Base-by-base conservation (phyloP, 768 basidiomycete genomes). In the Boletales sp. region DNA sequence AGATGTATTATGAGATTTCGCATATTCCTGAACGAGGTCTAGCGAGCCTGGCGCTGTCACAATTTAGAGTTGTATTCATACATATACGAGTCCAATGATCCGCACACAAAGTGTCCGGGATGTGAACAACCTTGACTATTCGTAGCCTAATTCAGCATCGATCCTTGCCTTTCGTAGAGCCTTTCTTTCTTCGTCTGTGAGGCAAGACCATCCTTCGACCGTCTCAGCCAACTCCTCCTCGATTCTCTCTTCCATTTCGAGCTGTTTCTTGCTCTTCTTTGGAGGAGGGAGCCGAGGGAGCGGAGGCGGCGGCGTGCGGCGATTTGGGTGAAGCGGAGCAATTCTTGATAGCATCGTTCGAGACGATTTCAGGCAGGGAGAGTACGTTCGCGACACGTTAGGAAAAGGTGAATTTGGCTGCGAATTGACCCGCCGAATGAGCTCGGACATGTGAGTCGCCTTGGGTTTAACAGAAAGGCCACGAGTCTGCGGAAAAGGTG, bases 231-330 rank as follows among this genome's bases (percentile, higher is more conserved):
- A 67, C 68, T 91, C 87, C 64, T 87, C 81, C 62, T 90, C 87
- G 78, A 89, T 89, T 59, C 76, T 78, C 64, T 90, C 88, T 67
- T 90, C 88, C 60, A 79, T 68, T 59, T 83, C 79, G 19, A 86
- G 67, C 67, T 87, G 81, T 64, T 90, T 90, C 74, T 89, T 89
- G 45, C 81, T 83, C 73, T 90, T 90, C 70, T 83, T 87, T 54
- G 76, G 80, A 40, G 83, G 82, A 5, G 86, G 86, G 0, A 82
- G 82, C 5, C 81, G 80, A 1, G 88, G 88, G 2, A 73, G 75
- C 0, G 86, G 84, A 0, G 86, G 87, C 0, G 88, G 87, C 0
- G 88, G 88, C 2, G 85, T 80, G 13, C 80, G 77, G 42, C 87
- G 73, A 62, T 87, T 86, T 9, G 82, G 80, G 58, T 90, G 88